phyloP scores from a whole-genome alignment of 2,329 filamentous ascomycete species.

The Calonectria ilicicola region DNA sequence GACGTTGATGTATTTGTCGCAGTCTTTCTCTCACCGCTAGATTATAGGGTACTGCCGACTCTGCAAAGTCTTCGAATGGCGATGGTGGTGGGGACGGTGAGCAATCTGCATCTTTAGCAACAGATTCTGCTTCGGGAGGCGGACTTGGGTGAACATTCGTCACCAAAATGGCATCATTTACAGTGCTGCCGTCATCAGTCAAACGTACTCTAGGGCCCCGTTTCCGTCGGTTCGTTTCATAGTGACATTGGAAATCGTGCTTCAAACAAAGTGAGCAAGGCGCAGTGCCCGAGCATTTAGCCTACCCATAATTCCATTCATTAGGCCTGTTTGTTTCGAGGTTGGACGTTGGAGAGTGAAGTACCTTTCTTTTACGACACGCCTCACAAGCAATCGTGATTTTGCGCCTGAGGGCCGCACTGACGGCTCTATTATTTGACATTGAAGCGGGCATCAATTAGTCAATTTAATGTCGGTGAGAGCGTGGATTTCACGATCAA shows the following conservation, averaged over 20 bases:
- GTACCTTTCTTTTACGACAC: constrained; percentile 1
- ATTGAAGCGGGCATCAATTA: neutral
- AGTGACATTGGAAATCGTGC: neutral
- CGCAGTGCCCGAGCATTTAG: neutral
- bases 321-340: neutral
- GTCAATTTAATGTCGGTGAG: neutral
- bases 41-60: neutral
- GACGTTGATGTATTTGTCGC: neutral
- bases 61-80: neutral
- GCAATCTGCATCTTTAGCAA: too few species aligned
- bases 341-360: too few species aligned
- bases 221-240: neutral
- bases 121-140: too few species aligned
- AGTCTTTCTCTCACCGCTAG: neutral
- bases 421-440: neutral
- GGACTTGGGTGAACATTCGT: too few species aligned
- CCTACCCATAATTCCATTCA: neutral
- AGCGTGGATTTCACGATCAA: neutral
- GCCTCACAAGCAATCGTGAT: neutral
- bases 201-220: neutral
- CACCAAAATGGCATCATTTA: neutral
- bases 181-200: neutral
- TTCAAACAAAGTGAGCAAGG: neutral
- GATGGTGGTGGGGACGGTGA: neutral
- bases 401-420: constrained; percentile 1